These are phyloP conservation scores for Sporothrix schenckii DNA, from an alignment of 2,329 filamentous ascomycete species.

Conservation along the genomic window DNA sequence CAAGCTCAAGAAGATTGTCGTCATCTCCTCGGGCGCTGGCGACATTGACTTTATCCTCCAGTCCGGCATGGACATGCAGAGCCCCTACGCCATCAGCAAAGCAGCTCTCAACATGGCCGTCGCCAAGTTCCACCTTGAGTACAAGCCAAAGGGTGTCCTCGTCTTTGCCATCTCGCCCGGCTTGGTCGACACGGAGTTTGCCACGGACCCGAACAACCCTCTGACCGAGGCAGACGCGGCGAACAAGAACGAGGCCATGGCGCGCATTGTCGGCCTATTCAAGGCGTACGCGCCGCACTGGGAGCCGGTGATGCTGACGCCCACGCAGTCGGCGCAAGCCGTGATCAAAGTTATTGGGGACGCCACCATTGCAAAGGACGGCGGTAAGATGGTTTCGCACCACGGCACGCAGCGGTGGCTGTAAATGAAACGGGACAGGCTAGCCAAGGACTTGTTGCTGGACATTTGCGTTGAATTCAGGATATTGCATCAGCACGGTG, in stretches of 20 bases:
- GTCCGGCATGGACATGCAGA: slow-evolving; percentile 42
- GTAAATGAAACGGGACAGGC: slow-evolving; percentile 37
- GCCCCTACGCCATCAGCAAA: slow-evolving; percentile 55
- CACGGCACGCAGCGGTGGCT: slow-evolving; percentile 58
- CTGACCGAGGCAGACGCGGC: slow-evolving; percentile 40
- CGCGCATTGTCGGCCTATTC: slow-evolving; percentile 41
- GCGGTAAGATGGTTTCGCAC: slow-evolving; percentile 59
- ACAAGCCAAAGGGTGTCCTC: slow-evolving; percentile 54
- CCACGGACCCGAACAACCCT: background rate
- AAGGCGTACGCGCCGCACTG: slow-evolving; percentile 48
- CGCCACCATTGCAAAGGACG: slow-evolving; percentile 51
- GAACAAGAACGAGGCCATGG: slow-evolving; percentile 36
- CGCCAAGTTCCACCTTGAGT: slow-evolving; percentile 57
- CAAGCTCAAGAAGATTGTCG: slow-evolving; percentile 56
- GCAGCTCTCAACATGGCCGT: slow-evolving; percentile 56
- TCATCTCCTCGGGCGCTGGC: slow-evolving; percentile 53
- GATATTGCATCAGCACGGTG: too few species aligned
- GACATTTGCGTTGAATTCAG: background rate
- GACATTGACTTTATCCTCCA: slow-evolving; percentile 51
- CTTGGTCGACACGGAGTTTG: slow-evolving; percentile 49
- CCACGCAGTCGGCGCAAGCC: slow-evolving; percentile 44
- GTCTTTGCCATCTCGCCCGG: slow-evolving; percentile 58
- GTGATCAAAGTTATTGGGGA: slow-evolving; percentile 45
- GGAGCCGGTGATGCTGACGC: slow-evolving; percentile 41
- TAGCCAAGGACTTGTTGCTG: background rate